A percentile compares a stretch with the other conserved stretches of the same genome.
phyloP scores from a whole-genome alignment of 2,329 filamentous ascomycete species.

The Curvularia lunata region DNA sequence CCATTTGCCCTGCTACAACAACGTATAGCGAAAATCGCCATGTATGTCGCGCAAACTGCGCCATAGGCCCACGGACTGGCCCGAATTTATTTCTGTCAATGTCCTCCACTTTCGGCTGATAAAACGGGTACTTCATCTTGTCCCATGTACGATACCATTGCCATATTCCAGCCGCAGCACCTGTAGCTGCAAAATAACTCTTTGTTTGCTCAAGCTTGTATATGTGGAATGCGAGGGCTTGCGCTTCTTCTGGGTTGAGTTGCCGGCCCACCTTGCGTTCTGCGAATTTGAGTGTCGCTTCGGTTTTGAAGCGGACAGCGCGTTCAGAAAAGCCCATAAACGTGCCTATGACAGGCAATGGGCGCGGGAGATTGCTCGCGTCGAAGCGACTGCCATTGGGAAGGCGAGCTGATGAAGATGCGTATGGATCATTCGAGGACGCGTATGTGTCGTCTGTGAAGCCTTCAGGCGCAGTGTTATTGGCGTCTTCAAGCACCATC shows the following conservation, averaged over 20 bases:
- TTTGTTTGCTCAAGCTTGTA: slow-evolving; percentile 48
- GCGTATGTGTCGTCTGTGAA: slow-evolving; percentile 41
- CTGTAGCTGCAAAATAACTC: slow-evolving; percentile 49
- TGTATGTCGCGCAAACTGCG: slow-evolving; percentile 35
- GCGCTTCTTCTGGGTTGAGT: slow-evolving; percentile 51
- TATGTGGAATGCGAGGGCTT: slow-evolving; percentile 52
- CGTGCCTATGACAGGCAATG: slow-evolving; percentile 44
- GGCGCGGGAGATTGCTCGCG: slow-evolving; percentile 46
- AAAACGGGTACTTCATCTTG: slow-evolving; percentile 53
- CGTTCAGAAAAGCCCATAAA: slow-evolving; percentile 38
- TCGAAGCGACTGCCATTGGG: slow-evolving; percentile 41
- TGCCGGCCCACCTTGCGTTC: slow-evolving; percentile 47
- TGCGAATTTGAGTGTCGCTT: slow-evolving; percentile 42
- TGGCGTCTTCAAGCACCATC: slow-evolving; percentile 53
- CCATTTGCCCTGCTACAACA: slow-evolving; percentile 38
- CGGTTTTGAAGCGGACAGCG: slow-evolving; percentile 37
- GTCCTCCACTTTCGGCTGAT: slow-evolving; percentile 46
- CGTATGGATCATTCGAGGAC: slow-evolving; percentile 49
- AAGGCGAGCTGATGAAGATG: slow-evolving; percentile 25
- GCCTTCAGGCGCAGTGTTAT: slow-evolving; percentile 38
- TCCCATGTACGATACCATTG: slow-evolving; percentile 44
- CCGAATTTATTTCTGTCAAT: slow-evolving; percentile 51
- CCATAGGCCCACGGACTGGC: slow-evolving; percentile 42
- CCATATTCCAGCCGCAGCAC: slow-evolving; percentile 40
- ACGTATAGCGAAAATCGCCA: slow-evolving; percentile 39